A percentile compares a stretch with the other conserved stretches of the same genome.
Conservation (phyloP, 179 eudicot species). For the Corrigiola litoralis region DNA sequence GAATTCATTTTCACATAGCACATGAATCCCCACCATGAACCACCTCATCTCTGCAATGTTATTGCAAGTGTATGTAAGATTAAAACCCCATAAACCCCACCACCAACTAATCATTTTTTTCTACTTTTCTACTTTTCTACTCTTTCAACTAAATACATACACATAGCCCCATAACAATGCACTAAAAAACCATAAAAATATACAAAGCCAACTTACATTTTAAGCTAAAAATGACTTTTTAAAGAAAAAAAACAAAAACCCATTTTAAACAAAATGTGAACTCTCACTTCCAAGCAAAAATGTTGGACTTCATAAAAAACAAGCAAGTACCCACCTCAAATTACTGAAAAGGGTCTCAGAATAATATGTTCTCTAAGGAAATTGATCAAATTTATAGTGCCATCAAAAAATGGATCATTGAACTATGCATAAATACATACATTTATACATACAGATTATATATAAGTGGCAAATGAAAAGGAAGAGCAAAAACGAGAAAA, state of each 20-base stretch:
- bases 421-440: background rate
- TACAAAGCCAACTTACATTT: background rate
- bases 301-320: background rate
- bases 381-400: background rate
- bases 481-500: background rate
- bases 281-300: background rate
- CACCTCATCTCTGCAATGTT: constrained; percentile 43
- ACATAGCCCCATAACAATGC: too few relatives aligned
- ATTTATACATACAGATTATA: background rate
- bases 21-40: constrained; percentile 19
- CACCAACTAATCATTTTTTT: background rate
- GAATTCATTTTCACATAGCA: constrained; percentile 34
- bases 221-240: too few relatives aligned
- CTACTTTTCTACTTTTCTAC: too few relatives aligned
- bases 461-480: background rate
- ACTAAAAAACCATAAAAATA: background rate
- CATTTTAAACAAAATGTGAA: background rate
- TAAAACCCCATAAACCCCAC: constrained; percentile 1
- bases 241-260: too few relatives aligned
- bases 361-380: background rate
- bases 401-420: background rate
- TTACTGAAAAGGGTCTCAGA: constrained; percentile 4
- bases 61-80: background rate
- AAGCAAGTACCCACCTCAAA: constrained; percentile 1
- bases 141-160: too few relatives aligned